Percentiles rank a stretch among this genome's conserved stretches.
phyloP scores from a whole-genome alignment of 1,284 basidiomycete species.

The Cystobasidium slooffiae region DNA sequence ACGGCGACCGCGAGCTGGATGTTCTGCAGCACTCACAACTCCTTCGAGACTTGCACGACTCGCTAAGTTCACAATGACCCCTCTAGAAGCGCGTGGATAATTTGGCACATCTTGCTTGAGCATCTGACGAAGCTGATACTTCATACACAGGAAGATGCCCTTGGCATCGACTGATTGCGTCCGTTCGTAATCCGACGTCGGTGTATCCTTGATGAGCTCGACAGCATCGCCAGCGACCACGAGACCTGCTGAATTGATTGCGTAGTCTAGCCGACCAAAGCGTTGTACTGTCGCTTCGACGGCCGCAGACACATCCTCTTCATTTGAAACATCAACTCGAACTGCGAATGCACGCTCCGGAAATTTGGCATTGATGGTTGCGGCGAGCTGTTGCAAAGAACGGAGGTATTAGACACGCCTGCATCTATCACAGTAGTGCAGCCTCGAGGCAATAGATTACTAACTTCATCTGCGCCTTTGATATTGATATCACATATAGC shows the following conservation, averaged over 20 bases:
- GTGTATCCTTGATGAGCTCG: constrained; percentile 14
- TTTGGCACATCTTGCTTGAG: not conserved
- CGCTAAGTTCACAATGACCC: constrained; percentile 24
- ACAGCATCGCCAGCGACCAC: constrained; percentile 12
- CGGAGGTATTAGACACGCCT: not conserved
- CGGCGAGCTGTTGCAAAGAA: not conserved
- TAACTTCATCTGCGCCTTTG: constrained; percentile 4
- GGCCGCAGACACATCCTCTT: not conserved
- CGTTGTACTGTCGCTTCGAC: not conserved
- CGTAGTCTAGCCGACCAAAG: constrained; percentile 5
- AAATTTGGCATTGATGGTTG: not conserved
- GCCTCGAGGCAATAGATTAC: not conserved
- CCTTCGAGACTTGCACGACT: constrained; percentile 15
- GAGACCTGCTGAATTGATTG: constrained; percentile 28
- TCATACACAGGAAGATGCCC: constrained; percentile 33
- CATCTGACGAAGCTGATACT: constrained; percentile 18
- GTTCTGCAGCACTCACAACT: not conserved
- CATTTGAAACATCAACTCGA: not conserved
- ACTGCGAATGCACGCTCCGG: not conserved
- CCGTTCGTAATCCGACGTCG: not conserved
- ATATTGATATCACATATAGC: constrained; percentile 17
- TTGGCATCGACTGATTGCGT: constrained; percentile 13
- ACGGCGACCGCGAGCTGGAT: not conserved
- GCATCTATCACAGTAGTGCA: not conserved
- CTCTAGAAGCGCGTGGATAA: not conserved